Percentiles rank a stretch among this genome's conserved stretches.
Evolutionary conservation across 2,329 filamentous ascomycete species (phyloP).

Genomic region (Claviceps africana): DNA sequence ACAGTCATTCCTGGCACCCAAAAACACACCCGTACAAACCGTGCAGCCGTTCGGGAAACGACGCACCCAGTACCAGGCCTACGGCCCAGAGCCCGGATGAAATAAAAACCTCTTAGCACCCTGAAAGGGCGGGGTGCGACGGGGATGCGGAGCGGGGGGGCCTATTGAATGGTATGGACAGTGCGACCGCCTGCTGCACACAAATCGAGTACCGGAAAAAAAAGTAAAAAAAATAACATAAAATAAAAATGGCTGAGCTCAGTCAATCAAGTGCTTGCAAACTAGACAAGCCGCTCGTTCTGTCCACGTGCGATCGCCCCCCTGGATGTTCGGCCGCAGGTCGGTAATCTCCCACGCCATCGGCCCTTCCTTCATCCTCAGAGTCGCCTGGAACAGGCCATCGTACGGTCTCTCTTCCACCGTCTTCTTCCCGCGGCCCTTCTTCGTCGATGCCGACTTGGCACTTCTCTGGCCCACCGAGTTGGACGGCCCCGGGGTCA

Average conservation of each 20-base stretch:
- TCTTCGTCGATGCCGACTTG: constrained; percentile 18
- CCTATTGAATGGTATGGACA: background rate
- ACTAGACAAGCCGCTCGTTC: constrained; percentile 36
- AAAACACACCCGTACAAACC: too few species aligned
- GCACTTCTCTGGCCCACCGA: constrained; percentile 11
- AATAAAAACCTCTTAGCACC: too few species aligned
- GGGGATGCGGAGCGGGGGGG: too few species aligned
- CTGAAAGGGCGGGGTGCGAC: too few species aligned
- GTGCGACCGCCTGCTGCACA: too few species aligned
- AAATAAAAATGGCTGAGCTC: too few species aligned
- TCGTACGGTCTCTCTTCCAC: constrained; percentile 32
- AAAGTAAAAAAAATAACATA: too few species aligned
- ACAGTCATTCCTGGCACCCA: too few species aligned
- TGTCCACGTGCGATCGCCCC: constrained; percentile 38
- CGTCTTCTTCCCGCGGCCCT: constrained; percentile 24
- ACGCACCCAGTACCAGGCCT: background rate
- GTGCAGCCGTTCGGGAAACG: background rate
- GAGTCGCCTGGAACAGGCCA: constrained; percentile 35
- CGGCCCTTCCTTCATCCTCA: constrained; percentile 33
- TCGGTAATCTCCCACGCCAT: constrained; percentile 39
- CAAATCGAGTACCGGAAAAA: too few species aligned
- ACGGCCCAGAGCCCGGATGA: too few species aligned
- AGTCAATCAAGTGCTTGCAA: constrained; percentile 32
- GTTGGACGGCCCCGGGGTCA: constrained; percentile 17
- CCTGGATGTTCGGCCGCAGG: constrained; percentile 30